Percentiles rank a stretch among this genome's conserved stretches.
Conservation (phyloP, 2,329 filamentous ascomycete genomes). For the Thelonectria rubi region DNA sequence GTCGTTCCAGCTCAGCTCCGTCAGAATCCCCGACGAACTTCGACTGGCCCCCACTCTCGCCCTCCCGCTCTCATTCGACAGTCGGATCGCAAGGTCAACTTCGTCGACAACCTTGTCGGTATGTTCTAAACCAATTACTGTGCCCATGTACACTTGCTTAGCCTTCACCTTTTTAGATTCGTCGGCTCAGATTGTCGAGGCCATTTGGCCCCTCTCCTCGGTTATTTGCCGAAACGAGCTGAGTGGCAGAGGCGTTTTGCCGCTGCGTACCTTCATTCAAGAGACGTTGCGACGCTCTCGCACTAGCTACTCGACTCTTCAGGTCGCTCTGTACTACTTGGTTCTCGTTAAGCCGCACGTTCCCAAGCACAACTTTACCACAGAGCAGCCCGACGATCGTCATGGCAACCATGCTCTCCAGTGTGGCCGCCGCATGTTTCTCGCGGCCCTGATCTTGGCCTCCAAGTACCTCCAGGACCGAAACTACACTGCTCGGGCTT, state of each 20-base stretch:
- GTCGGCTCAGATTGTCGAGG: slow-evolving; percentile 95
- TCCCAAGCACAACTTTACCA: slow-evolving; percentile 83
- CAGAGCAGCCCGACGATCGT: slow-evolving; percentile 80
- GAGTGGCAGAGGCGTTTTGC: slow-evolving; percentile 80
- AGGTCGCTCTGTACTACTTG: slow-evolving; percentile 96
- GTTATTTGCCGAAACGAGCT: slow-evolving; percentile 78
- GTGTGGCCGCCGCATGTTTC: slow-evolving; percentile 96
- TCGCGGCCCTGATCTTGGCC: slow-evolving; percentile 91
- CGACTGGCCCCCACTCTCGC: slow-evolving; percentile 62
- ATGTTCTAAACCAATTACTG: slow-evolving; percentile 61
- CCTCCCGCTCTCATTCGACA: slow-evolving; percentile 85
- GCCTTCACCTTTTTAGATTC: slow-evolving; percentile 73
- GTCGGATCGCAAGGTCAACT: slow-evolving; percentile 90
- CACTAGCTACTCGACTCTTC: slow-evolving; percentile 96
- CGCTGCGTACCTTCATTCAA: slow-evolving; percentile 94
- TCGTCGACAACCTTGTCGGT: slow-evolving; percentile 98
- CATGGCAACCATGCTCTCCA: slow-evolving; percentile 82
- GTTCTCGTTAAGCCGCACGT: slow-evolving; percentile 93
- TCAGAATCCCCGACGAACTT: slow-evolving; percentile 69
- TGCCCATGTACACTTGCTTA: slow-evolving; percentile 43
- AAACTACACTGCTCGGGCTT: slow-evolving; percentile 96
- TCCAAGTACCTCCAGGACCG: slow-evolving; percentile 98
- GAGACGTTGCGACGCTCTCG: slow-evolving; percentile 94
- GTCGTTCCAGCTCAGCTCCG: slow-evolving; percentile 69
- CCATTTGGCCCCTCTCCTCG: slow-evolving; percentile 94